phyloP scores from a whole-genome alignment of 371 early-diverging fungal genomes.

The Mortierella sp. region DNA sequence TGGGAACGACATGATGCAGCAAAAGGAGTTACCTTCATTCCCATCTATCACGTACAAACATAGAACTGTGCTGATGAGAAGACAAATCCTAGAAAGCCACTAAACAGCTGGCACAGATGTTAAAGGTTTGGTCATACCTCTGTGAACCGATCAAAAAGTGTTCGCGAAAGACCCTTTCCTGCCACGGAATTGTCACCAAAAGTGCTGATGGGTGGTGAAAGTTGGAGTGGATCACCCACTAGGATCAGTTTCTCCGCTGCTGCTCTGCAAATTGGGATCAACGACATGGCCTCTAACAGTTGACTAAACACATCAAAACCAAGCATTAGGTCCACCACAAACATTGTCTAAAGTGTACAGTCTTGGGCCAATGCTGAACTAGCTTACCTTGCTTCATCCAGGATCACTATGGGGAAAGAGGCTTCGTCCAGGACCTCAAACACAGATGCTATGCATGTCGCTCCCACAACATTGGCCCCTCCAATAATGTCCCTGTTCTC shows the following conservation, averaged over 20 bases:
- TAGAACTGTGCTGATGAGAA: not conserved
- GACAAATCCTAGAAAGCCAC: not conserved
- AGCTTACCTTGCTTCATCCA: slow-evolving; percentile 84
- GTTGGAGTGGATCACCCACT: slow-evolving; percentile 95
- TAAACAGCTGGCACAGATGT: slow-evolving; percentile 19
- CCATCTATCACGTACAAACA: slow-evolving; percentile 29
- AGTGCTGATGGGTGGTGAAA: slow-evolving; percentile 85
- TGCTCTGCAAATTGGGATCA: slow-evolving; percentile 83
- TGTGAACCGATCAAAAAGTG: slow-evolving; percentile 86
- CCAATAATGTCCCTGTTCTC: slow-evolving; percentile 63
- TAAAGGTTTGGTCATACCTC: slow-evolving; percentile 45
- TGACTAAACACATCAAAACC: slow-evolving; percentile 57
- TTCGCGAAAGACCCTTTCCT: slow-evolving; percentile 80
- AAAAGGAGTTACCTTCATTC: slow-evolving; percentile 36
- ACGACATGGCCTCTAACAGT: slow-evolving; percentile 87
- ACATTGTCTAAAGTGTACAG: too few species aligned
- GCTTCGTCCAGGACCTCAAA: slow-evolving; percentile 74
- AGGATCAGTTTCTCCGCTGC: slow-evolving; percentile 73
- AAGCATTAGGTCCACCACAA: too few species aligned
- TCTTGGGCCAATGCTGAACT: not conserved
- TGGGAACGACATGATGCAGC: too few species aligned
- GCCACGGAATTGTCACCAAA: slow-evolving; percentile 52
- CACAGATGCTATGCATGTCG: slow-evolving; percentile 82
- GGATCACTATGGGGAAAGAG: slow-evolving; percentile 76
- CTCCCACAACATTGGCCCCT: slow-evolving; percentile 72